Percentiles rank a stretch among this genome's conserved stretches.
Evolutionary conservation across 768 basidiomycete genomes (phyloP).

Genomic region (Holtermannia corniformis): DNA sequence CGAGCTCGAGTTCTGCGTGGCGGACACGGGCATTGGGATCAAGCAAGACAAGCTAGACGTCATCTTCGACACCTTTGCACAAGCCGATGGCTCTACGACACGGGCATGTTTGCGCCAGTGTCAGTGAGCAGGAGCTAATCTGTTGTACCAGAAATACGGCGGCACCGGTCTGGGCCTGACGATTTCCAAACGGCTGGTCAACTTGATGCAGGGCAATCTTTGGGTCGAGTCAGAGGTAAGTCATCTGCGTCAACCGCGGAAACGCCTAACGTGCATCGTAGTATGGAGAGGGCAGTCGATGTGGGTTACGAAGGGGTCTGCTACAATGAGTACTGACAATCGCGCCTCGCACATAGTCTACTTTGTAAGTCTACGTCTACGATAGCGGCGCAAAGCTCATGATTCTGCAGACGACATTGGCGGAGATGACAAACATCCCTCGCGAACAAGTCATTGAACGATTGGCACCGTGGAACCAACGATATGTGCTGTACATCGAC

Average conservation of each 20-base stretch:
- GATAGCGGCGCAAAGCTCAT: constrained; percentile 53
- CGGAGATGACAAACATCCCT: constrained; percentile 28
- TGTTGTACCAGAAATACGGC: constrained; percentile 67
- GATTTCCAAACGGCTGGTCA: constrained; percentile 93
- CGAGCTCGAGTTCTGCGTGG: constrained; percentile 91
- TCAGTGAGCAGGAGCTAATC: constrained; percentile 9
- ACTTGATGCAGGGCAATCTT: constrained; percentile 95
- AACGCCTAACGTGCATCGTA: too few species aligned
- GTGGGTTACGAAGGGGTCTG: neutral
- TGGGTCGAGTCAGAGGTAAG: constrained; percentile 82
- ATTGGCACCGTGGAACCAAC: constrained; percentile 62
- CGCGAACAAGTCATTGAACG: constrained; percentile 32
- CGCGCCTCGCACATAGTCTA: constrained; percentile 62
- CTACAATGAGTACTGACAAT: neutral
- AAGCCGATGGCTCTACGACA: constrained; percentile 96
- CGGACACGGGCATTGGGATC: constrained; percentile 97
- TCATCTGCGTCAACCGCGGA: too few species aligned
- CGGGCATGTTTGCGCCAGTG: constrained; percentile 54
- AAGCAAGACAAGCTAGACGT: constrained; percentile 95
- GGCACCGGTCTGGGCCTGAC: constrained; percentile 93
- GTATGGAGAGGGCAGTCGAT: constrained; percentile 65
- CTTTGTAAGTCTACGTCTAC: constrained; percentile 59
- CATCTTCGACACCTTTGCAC: constrained; percentile 98
- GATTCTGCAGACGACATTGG: constrained; percentile 53
- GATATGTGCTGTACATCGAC: constrained; percentile 86